A percentile compares a stretch with the other conserved stretches of the same genome.
Conservation (phyloP, 108 stramenopile species). For the Seminavis robusta region DNA sequence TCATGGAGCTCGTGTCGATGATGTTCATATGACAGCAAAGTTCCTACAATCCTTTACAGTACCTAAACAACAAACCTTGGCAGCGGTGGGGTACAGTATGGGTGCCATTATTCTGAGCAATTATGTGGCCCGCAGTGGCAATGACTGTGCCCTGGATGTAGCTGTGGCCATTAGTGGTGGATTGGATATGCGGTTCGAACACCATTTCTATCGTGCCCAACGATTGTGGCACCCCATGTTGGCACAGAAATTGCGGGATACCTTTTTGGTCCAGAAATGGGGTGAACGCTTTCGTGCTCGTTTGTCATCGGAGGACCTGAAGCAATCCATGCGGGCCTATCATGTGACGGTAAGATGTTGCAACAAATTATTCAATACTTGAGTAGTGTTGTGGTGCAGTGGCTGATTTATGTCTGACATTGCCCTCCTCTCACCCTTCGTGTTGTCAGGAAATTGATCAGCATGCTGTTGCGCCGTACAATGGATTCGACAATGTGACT, state of each 20-base stretch:
- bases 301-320: conserved; percentile 37
- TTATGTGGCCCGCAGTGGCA: conserved; percentile 74
- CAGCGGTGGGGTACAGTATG: conserved; percentile 75
- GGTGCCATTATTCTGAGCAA: conserved; percentile 82
- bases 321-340: conserved; percentile 48
- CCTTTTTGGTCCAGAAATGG: conserved; percentile 60
- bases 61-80: conserved; percentile 36
- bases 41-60: conserved; percentile 30
- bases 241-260: conserved; percentile 45
- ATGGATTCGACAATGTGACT: conserved; percentile 51
- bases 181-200: conserved; percentile 69
- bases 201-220: conserved; percentile 51
- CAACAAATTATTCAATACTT: not conserved
- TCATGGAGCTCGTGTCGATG: conserved; percentile 77
- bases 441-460: conserved; percentile 56
- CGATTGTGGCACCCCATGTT: conserved; percentile 89
- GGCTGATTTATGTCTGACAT: too few relatives aligned
- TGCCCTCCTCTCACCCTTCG: not conserved
- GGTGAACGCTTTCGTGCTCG: conserved; percentile 43
- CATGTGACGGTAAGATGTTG: conserved; percentile 47
- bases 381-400: not conserved
- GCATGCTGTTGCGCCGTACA: conserved; percentile 68
- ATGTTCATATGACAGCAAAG: conserved; percentile 51
- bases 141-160: conserved; percentile 54
- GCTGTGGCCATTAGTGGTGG: conserved; percentile 67